Conservation (phyloP, 257 asterid species). For the Solanum tarijense region DNA sequence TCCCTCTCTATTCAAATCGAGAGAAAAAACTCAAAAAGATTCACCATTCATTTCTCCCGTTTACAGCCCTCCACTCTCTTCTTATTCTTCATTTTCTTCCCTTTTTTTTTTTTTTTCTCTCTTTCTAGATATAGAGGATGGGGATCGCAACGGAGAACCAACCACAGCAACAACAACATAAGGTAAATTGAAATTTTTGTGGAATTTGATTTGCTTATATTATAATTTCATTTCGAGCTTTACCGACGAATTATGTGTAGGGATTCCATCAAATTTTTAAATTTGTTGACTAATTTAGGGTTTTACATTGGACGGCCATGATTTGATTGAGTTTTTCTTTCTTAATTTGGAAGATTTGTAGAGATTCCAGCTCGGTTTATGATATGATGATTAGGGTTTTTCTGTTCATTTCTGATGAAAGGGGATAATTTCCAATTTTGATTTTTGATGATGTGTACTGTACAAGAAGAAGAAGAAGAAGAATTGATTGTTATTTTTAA, state of each 20-base stretch:
- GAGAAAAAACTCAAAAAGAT: not conserved
- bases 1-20: not conserved
- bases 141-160: slow-evolving; percentile 39
- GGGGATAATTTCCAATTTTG: not conserved
- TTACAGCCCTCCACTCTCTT: not conserved
- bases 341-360: not conserved
- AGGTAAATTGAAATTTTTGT: too few species aligned
- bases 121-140: slow-evolving; percentile 18
- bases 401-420: too few species aligned
- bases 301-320: not conserved
- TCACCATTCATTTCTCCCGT: not conserved
- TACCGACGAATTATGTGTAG: not conserved
- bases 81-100: not conserved
- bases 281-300: not conserved
- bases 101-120: too few species aligned
- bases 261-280: not conserved
- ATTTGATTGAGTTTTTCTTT: not conserved
- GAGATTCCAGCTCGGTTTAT: not conserved
- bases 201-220: not conserved
- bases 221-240: not conserved
- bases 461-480: not conserved
- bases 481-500: not conserved
- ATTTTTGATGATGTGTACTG: not conserved
- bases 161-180: slow-evolving; percentile 26
- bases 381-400: not conserved